Evolutionary conservation across 2,329 filamentous ascomycete species (phyloP).

Genomic region (Ascosphaera pollenicola): DNA sequence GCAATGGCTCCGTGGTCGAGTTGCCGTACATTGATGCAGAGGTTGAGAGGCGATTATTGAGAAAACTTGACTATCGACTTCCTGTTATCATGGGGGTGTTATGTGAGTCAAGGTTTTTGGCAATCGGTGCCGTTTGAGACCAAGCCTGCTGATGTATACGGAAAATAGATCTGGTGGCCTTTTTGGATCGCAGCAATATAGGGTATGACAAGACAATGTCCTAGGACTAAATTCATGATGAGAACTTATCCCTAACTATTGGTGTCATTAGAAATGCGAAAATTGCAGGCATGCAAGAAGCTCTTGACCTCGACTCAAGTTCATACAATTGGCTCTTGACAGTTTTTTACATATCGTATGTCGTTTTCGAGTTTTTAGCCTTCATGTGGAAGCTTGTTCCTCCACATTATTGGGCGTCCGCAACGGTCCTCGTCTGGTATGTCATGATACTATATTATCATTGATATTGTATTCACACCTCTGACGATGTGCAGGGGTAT

Average conservation of each 20-base stretch:
- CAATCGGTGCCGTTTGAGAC: neutral
- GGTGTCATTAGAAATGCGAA: slow-evolving; percentile 24
- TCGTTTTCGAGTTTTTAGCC: slow-evolving; percentile 19
- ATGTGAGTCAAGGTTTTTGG: slow-evolving; percentile 11
- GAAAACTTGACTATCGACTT: slow-evolving; percentile 16
- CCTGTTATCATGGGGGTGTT: slow-evolving; percentile 17
- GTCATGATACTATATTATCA: slow-evolving; percentile 5
- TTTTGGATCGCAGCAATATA: slow-evolving; percentile 29
- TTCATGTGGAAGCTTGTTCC: slow-evolving; percentile 24
- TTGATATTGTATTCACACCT: neutral
- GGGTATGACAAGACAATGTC: slow-evolving; percentile 16
- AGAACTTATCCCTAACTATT: slow-evolving; percentile 1
- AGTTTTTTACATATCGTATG: slow-evolving; percentile 30
- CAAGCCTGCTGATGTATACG: neutral
- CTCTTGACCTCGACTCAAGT: slow-evolving; percentile 25
- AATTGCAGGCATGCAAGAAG: slow-evolving; percentile 30
- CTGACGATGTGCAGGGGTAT: slow-evolving; percentile 19
- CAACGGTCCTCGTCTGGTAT: slow-evolving; percentile 21
- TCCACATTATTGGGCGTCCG: slow-evolving; percentile 22
- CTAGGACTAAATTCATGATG: neutral
- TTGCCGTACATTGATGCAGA: slow-evolving; percentile 11
- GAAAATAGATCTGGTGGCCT: slow-evolving; percentile 21
- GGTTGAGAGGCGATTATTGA: slow-evolving; percentile 14
- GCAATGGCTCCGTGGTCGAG: too few species aligned
- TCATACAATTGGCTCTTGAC: slow-evolving; percentile 29